A percentile compares a stretch with the other conserved stretches of the same genome.
Evolutionary conservation across 2,329 filamentous ascomycete species (phyloP).

Genomic region (Sporothrix inflata): DNA sequence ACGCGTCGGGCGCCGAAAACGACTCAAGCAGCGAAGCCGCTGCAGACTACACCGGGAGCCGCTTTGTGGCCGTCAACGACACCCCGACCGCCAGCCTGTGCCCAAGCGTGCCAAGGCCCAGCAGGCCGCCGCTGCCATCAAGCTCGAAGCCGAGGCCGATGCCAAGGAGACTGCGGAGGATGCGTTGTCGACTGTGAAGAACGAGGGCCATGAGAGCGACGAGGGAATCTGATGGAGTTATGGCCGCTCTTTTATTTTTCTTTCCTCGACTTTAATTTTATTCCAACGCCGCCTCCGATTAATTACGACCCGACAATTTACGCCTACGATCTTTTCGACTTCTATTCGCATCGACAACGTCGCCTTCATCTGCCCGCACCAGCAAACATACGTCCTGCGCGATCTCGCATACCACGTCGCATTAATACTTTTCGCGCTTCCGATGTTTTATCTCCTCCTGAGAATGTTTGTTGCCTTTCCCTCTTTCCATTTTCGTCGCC

Average conservation of each 20-base stretch:
- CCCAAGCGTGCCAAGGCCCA: constrained; percentile 26
- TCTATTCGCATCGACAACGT: not conserved
- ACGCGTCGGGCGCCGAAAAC: not conserved
- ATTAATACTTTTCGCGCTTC: too few species aligned
- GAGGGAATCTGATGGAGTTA: not conserved
- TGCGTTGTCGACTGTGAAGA: not conserved
- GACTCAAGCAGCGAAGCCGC: not conserved
- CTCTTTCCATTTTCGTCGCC: not conserved
- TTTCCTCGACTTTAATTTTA: not conserved
- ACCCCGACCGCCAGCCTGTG: not conserved
- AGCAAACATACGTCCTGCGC: too few species aligned
- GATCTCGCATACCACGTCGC: too few species aligned
- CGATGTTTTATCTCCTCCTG: not conserved
- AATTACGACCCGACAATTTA: not conserved
- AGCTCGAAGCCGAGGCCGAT: constrained; percentile 13
- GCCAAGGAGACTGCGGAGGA: not conserved
- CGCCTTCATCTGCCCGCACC: too few species aligned
- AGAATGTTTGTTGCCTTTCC: not conserved
- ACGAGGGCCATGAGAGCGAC: not conserved
- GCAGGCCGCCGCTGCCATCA: constrained; percentile 20
- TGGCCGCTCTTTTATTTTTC: not conserved
- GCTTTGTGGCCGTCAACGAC: constrained; percentile 2
- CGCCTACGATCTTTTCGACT: not conserved
- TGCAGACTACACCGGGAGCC: not conserved
- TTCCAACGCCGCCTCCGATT: not conserved